phyloP scores from a whole-genome alignment of 148 eudicot genomes.

The Vaccinium vitisidaea region DNA sequence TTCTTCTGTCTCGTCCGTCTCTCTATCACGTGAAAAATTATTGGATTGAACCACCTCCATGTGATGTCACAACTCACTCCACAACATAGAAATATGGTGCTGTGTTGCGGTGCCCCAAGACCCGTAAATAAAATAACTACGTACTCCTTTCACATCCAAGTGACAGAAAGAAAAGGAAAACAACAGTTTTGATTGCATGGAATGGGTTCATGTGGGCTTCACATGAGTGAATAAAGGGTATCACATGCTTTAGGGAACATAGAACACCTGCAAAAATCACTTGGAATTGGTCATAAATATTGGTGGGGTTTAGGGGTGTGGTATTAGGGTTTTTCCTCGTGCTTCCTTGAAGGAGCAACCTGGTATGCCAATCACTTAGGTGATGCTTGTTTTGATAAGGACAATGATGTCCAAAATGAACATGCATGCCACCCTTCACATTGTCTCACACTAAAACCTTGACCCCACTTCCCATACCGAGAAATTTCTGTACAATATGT shows the following conservation, averaged over 20 bases:
- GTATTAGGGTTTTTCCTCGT: slow-evolving; percentile 31
- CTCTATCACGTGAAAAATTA: background rate
- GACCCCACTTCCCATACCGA: slow-evolving; percentile 28
- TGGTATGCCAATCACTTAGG: slow-evolving; percentile 32
- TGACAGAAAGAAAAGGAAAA: background rate
- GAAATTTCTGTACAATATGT: background rate
- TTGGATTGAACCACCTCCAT: no score
- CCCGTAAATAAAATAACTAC: background rate
- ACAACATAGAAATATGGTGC: background rate
- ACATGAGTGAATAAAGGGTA: slow-evolving; percentile 43
- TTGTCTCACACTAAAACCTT: slow-evolving; percentile 14
- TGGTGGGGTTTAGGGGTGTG: slow-evolving; percentile 10
- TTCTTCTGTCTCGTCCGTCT: background rate
- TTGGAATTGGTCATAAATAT: slow-evolving; percentile 14
- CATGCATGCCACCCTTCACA: slow-evolving; percentile 26
- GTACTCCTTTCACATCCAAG: background rate
- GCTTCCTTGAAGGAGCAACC: slow-evolving; percentile 39
- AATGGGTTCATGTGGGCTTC: slow-evolving; percentile 50
- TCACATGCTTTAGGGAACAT: slow-evolving; percentile 46
- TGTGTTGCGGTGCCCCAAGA: background rate
- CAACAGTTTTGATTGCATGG: slow-evolving; percentile 11
- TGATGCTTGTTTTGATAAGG: slow-evolving; percentile 14
- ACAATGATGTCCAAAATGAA: slow-evolving; percentile 29
- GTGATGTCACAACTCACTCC: background rate
- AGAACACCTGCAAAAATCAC: slow-evolving; percentile 36